A percentile compares a stretch with the other conserved stretches of the same genome.
Evolutionary conservation across 2,329 filamentous ascomycete species (phyloP).

Genomic region (Tolypocladium capitatum): DNA sequence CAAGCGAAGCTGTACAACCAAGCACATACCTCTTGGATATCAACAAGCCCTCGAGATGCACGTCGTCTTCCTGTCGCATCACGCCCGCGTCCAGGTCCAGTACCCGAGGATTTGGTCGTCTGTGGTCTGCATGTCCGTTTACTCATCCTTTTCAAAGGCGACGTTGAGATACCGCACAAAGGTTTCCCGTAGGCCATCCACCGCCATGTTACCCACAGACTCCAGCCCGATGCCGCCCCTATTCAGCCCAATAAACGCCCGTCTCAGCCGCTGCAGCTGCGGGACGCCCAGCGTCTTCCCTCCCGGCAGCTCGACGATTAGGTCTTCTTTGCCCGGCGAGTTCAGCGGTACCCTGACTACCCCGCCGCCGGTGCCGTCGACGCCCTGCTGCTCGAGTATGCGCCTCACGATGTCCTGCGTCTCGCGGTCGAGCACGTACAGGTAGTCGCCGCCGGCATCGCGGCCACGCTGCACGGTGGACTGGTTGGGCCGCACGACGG

Average conservation of each 20-base stretch:
- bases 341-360: slow-evolving; percentile 36
- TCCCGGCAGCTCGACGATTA: slow-evolving; percentile 50
- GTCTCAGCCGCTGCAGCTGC: slow-evolving; percentile 62
- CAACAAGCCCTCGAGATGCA: not conserved
- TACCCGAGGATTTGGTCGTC: not conserved
- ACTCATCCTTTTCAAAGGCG: slow-evolving; percentile 43
- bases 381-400: slow-evolving; percentile 55
- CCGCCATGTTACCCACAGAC: slow-evolving; percentile 38
- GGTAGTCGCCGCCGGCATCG: slow-evolving; percentile 58
- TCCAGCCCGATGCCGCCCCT: slow-evolving; percentile 52
- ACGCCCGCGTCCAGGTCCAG: too few species aligned
- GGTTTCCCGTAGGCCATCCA: slow-evolving; percentile 42
- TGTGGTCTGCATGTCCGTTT: not conserved
- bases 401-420: slow-evolving; percentile 64
- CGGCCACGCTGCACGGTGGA: slow-evolving; percentile 53
- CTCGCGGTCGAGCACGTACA: slow-evolving; percentile 67
- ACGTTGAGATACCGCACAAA: slow-evolving; percentile 58
- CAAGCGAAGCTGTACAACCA: too few species aligned
- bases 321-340: slow-evolving; percentile 26
- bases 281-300: slow-evolving; percentile 54
- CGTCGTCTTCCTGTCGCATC: not conserved
- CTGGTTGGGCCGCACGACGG: slow-evolving; percentile 58
- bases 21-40: not conserved
- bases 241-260: slow-evolving; percentile 67
- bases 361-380: slow-evolving; percentile 49